These are phyloP conservation scores for Boletus smithii DNA, from an alignment of 1,284 basidiomycete species.

Conservation along the genomic window DNA sequence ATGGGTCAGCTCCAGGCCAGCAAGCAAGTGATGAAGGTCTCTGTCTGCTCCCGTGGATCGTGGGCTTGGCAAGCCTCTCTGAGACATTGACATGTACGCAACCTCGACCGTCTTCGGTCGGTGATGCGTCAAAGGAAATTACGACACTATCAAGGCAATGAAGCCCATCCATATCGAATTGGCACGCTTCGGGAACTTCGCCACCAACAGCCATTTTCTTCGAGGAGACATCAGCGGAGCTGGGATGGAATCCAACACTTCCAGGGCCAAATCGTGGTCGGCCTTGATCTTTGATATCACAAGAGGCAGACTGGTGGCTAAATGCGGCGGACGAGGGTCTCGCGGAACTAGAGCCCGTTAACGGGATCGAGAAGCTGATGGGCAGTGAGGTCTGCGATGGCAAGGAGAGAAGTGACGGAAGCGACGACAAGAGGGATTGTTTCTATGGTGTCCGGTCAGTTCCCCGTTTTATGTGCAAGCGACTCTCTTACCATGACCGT, in stretches of 20 bases:
- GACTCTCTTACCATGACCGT: slow-evolving; percentile 61
- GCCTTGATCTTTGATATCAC: slow-evolving; percentile 52
- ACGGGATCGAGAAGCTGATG: slow-evolving; percentile 53
- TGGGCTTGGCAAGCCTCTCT: slow-evolving; percentile 39
- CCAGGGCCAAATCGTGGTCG: slow-evolving; percentile 45
- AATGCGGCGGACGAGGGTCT: slow-evolving; percentile 45
- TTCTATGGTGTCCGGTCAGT: slow-evolving; percentile 30
- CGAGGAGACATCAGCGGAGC: slow-evolving; percentile 39
- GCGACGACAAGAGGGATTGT: slow-evolving; percentile 67
- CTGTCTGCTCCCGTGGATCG: slow-evolving; percentile 27
- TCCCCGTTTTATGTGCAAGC: slow-evolving; percentile 8
- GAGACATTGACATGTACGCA: slow-evolving; percentile 68
- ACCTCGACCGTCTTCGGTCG: slow-evolving; percentile 65
- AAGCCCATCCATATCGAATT: slow-evolving; percentile 48
- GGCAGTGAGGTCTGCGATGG: slow-evolving; percentile 51
- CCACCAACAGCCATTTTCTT: slow-evolving; percentile 32
- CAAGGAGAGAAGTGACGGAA: slow-evolving; percentile 70
- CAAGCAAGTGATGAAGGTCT: slow-evolving; percentile 32
- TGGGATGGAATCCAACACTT: slow-evolving; percentile 51
- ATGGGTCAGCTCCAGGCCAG: slow-evolving; percentile 25
- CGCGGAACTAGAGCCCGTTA: slow-evolving; percentile 36
- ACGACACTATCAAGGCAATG: slow-evolving; percentile 56
- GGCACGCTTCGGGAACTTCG: slow-evolving; percentile 42
- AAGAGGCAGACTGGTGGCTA: slow-evolving; percentile 53
- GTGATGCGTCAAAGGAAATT: slow-evolving; percentile 66